Evolutionary conservation across 164 flowering plant genomes (phyloP), one percentile per base, ranked within the genome.

Genomic region (Sextonia rubra): DNA sequence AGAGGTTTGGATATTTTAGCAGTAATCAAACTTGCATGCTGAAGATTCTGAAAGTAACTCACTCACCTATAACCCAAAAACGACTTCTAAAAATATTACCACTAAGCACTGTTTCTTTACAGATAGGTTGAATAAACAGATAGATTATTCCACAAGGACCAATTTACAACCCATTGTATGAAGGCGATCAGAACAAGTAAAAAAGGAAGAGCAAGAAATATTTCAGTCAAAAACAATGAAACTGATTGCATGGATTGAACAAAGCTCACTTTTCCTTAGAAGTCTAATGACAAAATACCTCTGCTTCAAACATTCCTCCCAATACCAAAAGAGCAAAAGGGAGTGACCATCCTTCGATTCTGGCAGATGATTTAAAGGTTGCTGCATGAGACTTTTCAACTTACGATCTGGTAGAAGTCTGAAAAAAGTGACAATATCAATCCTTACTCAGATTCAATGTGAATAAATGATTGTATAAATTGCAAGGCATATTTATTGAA

Each of bases 391-490:
- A 27, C 65, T 81, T 79, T 92, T 93, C 77, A 96, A 80, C 85
- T 96, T 96, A 24, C 94, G 93, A 76, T 93, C 99, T 20, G 98
- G 99, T 75, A 96, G 77, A 24, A 93, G 76, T 77, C 98, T 96
- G 87, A 27, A 17, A 75, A 75, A 20, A 61, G 4, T 44, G 7
- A 26, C n/a, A 47, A 12, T 9, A 64, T 1, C 15, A 29, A 29
- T 12, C 17, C 37, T 55, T 2, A n/a, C 25, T 44, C 5, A 37
- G 55, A 37, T 58, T 47, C 48, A 24, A 47, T 62, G 32, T 60
- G 44, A 25, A 60, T 65, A 61, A 61, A 61, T 37, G 44, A 37
- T 37, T 7, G 44, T 9, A 37, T 37, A 37, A 37, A 37, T 37
- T 37, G 44, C 9, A 37, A 37, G 44, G 1, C 44, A 37, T 37